Evolutionary conservation across 441 rosid species (phyloP), one percentile per base, ranked within the genome.

Genomic region (Aquilaria agallochum): DNA sequence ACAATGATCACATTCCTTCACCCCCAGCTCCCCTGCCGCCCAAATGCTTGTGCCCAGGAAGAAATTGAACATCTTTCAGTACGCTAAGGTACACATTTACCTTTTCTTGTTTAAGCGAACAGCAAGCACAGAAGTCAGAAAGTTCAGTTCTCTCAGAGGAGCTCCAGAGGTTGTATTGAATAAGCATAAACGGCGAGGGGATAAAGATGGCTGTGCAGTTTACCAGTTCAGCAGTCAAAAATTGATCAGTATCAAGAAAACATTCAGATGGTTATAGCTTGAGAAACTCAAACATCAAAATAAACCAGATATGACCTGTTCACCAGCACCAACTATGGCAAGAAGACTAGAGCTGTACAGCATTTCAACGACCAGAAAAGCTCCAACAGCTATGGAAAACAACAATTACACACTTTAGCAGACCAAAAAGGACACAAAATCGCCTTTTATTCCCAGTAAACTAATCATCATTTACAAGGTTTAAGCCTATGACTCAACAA

Each of bases 291-390:
- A 44, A 11, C 4, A 1, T 27, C 40, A 34, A 3, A 20, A 34
- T 6, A 34, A 34, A 34, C 53, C 11, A 33, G 15, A 30, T 53
- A 58, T 54, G 64, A 92, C 98, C 96, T 92, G 98, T 72, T 88
- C 96, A 62, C 96, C 96, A 49, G 95, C 98, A 57, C 96, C 96
- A 67, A 90, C 94, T 74, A 92, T 76, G 36, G 96, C 98, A 50
- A 92, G 92, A 50, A 86, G 97, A 78, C 83, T 88, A 51, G 96
- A 80, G 75, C 88, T 74, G 62, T 83, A 86, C 55, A 90, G 83
- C 96, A 90, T 88, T 68, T 92, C 95, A 58, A 87, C 98, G 60
- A 92, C 76, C 60, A 60, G 62, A 68, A 83, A 90, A 73, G 83
- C 88, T 68, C 96, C 94, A 69, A 67, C 70, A 76, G 78, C 97